phyloP scores from a whole-genome alignment of 2,329 filamentous ascomycete genomes.

The Colletotrichum tropicicola region DNA sequence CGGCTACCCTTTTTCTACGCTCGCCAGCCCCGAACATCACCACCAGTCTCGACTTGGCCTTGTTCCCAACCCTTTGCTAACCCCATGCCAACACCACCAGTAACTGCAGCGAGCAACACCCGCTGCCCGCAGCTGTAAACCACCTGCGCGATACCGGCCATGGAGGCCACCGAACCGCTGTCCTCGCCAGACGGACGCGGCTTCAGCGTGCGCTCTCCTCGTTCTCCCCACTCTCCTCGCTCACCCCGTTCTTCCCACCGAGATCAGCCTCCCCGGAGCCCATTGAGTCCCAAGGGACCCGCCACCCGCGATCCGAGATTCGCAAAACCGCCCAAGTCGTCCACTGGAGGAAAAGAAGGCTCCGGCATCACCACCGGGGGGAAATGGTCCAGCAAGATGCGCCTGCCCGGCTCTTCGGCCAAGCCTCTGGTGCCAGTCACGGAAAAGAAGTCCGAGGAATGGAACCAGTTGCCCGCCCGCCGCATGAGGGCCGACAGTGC shows the following conservation, averaged over 20 bases:
- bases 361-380: constrained; percentile 24
- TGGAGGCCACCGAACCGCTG: constrained; percentile 36
- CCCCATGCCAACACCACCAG: constrained; percentile 26
- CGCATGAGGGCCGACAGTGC: constrained; percentile 57
- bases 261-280: constrained; percentile 19
- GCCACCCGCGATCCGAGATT: constrained; percentile 26
- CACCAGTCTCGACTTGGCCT: not conserved
- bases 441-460: constrained; percentile 55
- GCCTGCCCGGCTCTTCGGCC: constrained; percentile 34
- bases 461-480: constrained; percentile 40
- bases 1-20: constrained; percentile 11
- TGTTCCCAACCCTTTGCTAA: constrained; percentile 19
- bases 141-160: constrained; percentile 21
- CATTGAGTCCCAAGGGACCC: constrained; percentile 16
- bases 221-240: constrained; percentile 6
- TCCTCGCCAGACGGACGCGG: constrained; percentile 18
- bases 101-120: constrained; percentile 31
- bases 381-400: constrained; percentile 37
- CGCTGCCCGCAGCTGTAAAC: constrained; percentile 27
- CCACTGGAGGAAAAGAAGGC: constrained; percentile 32
- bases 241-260: constrained; percentile 9
- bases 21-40: not conserved
- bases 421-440: constrained; percentile 55
- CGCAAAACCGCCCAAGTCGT: constrained; percentile 32
- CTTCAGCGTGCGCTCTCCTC: constrained; percentile 23